Base-by-base conservation (phyloP, 257 asterid genomes). In the Forsythia suspensa region DNA sequence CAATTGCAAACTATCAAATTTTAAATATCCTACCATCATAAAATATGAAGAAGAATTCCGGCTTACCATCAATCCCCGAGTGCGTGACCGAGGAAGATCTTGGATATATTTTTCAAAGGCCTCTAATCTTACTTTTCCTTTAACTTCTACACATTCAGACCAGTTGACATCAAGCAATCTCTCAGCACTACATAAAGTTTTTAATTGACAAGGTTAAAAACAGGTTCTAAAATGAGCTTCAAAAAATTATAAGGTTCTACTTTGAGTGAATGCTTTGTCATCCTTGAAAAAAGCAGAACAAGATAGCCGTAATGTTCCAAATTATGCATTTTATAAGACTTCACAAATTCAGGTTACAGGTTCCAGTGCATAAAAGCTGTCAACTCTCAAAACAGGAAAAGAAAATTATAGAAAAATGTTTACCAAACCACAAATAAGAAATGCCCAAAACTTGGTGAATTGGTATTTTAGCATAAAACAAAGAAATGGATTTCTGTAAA, bases 51-150 rank as follows among this genome's bases (percentile, higher is more conserved):
- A 24, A 8, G 20, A 46, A 65, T 10, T 44, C 41, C 52, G 20
- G 51, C 82, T 84, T 84, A 84, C 87, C 85, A 66, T 80, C 77
- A 84, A 73, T 29, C 80, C 80, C 57, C 85, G 77, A 55, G 41
- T 80, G 78, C 85, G 78, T 51, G 87, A 70, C 57, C 80, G 76
- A 42, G 79, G 80, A 77, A 80, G 87, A 63, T 80, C 80, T 65
- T 65, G 75, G 61, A 84, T n/a, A 76, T 77, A 77, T 34, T 51
- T 71, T 81, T 84, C 76, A 12, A 84, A 80, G 7, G 46, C 87
- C 0, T 80, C 83, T 39, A 80, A 46, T 74, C 73, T 73, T 69
- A 80, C 82, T 73, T 70, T 73, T 57, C 84, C 84, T 80, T 77
- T 77, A 59, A 79, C 82, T 78, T 41, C 82, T 70, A 80, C 80